Conservation (phyloP, 1,139 yeast genomes). For the Martiniozyma asiatica region DNA sequence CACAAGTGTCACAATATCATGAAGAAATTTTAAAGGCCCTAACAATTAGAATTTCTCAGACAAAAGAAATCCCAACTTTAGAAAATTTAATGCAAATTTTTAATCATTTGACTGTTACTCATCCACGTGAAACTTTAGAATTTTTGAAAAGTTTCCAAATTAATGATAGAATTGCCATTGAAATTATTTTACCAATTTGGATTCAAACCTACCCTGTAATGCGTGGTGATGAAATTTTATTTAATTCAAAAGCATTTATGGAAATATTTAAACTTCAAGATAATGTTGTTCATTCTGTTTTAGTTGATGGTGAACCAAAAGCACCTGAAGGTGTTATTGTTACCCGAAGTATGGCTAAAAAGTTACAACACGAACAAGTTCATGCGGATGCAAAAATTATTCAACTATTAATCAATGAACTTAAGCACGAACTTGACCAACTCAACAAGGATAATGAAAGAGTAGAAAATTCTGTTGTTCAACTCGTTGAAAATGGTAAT, state of each 20-base stretch:
- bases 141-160: conserved; percentile 39
- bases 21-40: conserved; percentile 62
- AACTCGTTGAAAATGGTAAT: conserved; percentile 27
- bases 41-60: conserved; percentile 48
- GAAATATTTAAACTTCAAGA: conserved; percentile 52
- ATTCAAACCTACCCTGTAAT: conserved; percentile 69
- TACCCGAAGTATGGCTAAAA: conserved; percentile 74
- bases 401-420: conserved; percentile 57
- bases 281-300: conserved; percentile 33
- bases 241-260: conserved; percentile 61
- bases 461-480: conserved; percentile 24
- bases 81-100: conserved; percentile 71
- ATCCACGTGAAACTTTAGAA: conserved; percentile 49
- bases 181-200: conserved; percentile 61
- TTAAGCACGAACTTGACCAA: conserved; percentile 38
- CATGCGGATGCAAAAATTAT: conserved; percentile 64
- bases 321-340: conserved; percentile 45
- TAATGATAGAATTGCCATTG: conserved; percentile 29
- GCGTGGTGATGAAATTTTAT: conserved; percentile 65
- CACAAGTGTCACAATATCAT: no score
- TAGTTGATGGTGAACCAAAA: conserved; percentile 65
- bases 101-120: conserved; percentile 53
- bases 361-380: conserved; percentile 50
- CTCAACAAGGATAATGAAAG: not conserved
- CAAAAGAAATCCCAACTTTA: conserved; percentile 59